phyloP scores from a whole-genome alignment of 2,329 filamentous ascomycete genomes.

The Stagonosporopsis chrysanthemi region DNA sequence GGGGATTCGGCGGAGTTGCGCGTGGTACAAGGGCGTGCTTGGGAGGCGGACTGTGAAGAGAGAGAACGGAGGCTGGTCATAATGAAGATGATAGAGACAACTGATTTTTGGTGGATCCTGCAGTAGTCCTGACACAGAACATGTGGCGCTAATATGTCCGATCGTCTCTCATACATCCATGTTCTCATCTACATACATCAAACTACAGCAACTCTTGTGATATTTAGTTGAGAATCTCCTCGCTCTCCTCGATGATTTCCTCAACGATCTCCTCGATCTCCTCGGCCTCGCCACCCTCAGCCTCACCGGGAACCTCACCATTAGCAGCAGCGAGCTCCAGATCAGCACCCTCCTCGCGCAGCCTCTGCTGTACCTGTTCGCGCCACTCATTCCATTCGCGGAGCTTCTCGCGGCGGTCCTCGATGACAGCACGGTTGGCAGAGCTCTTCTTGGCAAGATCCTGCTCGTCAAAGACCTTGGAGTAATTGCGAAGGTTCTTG shows the following conservation, averaged over 20 bases:
- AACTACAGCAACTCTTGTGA: neutral
- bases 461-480: slow-evolving; percentile 91
- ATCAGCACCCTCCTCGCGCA: slow-evolving; percentile 63
- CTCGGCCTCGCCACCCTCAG: slow-evolving; percentile 60
- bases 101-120: neutral
- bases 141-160: neutral
- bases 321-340: slow-evolving; percentile 65
- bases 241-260: slow-evolving; percentile 85
- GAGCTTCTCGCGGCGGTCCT: slow-evolving; percentile 80
- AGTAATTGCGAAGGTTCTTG: slow-evolving; percentile 98
- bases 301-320: slow-evolving; percentile 48
- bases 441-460: slow-evolving; percentile 92
- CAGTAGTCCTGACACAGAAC: neutral
- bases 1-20: slow-evolving; percentile 51
- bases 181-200: slow-evolving; percentile 6
- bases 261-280: slow-evolving; percentile 81
- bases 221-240: slow-evolving; percentile 68
- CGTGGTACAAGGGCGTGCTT: slow-evolving; percentile 13
- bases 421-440: slow-evolving; percentile 92
- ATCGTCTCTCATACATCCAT: slow-evolving; percentile 11
- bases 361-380: slow-evolving; percentile 71
- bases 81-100: neutral
- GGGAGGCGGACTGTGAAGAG: slow-evolving; percentile 3
- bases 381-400: slow-evolving; percentile 91
- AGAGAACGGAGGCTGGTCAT: slow-evolving; percentile 13